Evolutionary conservation across 352 stramenopile species (phyloP).

Genomic region (Phytophthora macrochlamydospora): DNA sequence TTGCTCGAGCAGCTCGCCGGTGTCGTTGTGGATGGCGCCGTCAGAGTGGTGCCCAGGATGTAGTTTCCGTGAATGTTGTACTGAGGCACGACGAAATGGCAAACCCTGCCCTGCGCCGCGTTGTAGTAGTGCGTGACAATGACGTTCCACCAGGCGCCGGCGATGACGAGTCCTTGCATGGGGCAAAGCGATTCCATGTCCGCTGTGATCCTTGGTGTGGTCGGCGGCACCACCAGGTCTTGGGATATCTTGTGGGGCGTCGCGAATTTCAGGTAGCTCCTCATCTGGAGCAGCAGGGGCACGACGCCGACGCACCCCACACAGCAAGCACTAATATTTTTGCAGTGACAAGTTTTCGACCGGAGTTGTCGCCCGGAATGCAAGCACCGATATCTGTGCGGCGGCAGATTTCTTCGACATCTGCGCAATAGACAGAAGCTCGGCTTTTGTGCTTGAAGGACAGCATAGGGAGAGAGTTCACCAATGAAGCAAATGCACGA

Average conservation of each 20-base stretch:
- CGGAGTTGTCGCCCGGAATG: no score
- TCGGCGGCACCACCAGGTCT: slow-evolving; percentile 12
- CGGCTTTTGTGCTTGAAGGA: no score
- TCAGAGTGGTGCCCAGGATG: slow-evolving; percentile 6
- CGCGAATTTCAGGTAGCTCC: slow-evolving; percentile 25
- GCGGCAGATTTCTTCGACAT: no score
- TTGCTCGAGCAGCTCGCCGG: slow-evolving; percentile 7
- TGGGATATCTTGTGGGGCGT: slow-evolving; percentile 23
- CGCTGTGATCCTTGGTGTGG: not conserved
- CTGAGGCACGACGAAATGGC: slow-evolving; percentile 32
- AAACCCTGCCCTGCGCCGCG: slow-evolving; percentile 7
- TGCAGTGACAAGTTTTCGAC: not conserved
- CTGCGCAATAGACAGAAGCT: no score
- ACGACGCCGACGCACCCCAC: slow-evolving; percentile 19
- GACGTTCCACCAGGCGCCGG: slow-evolving; percentile 25
- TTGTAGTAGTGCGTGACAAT: slow-evolving; percentile 19
- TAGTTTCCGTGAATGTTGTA: slow-evolving; percentile 31
- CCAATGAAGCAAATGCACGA: no score
- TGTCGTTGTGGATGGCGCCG: slow-evolving; percentile 4
- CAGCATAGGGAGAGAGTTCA: no score
- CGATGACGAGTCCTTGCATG: slow-evolving; percentile 14
- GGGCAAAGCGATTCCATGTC: slow-evolving; percentile 15
- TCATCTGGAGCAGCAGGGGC: slow-evolving; percentile 18
- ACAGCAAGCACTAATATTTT: not conserved
- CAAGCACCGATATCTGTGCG: no score